Conservation (phyloP, 2,329 filamentous ascomycete species). For the Neonectria punicea region DNA sequence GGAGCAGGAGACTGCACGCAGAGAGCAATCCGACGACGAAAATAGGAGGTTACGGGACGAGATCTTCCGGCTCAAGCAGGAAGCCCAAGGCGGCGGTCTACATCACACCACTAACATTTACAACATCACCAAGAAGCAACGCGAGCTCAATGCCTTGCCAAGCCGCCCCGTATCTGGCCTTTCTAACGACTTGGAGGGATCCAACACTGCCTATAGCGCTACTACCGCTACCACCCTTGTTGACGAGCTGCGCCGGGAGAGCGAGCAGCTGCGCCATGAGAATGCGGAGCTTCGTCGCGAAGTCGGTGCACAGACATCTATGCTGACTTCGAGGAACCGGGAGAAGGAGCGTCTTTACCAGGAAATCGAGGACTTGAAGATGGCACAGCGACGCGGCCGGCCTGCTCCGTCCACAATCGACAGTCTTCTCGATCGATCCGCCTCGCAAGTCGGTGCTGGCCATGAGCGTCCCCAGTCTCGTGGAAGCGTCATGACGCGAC, state of each 20-base stretch:
- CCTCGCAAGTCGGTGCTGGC: constrained; percentile 78
- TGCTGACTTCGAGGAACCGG: constrained; percentile 94
- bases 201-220: constrained; percentile 64
- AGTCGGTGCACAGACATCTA: constrained; percentile 94
- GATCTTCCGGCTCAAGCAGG: constrained; percentile 76
- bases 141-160: constrained; percentile 58
- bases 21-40: constrained; percentile 92
- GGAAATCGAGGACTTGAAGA: constrained; percentile 96
- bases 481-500: constrained; percentile 73
- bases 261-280: constrained; percentile 85
- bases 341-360: constrained; percentile 96
- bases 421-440: constrained; percentile 93
- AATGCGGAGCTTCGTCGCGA: constrained; percentile 93
- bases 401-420: constrained; percentile 76
- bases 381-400: constrained; percentile 80
- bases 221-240: constrained; percentile 74
- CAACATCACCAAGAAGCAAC: constrained; percentile 68
- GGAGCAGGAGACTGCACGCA: constrained; percentile 87
- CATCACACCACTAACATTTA: constrained; percentile 74
- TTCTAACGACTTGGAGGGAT: constrained; percentile 62
- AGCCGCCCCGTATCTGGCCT: constrained; percentile 61
- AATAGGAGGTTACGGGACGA: constrained; percentile 87
- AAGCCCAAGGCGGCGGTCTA: constrained; percentile 53
- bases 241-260: constrained; percentile 77
- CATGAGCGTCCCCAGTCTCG: constrained; percentile 80